A percentile compares a stretch with the other conserved stretches of the same genome.
These are phyloP conservation scores for Debaryomyces maramus DNA, from an alignment of 805 yeast species.

Conservation along the genomic window DNA sequence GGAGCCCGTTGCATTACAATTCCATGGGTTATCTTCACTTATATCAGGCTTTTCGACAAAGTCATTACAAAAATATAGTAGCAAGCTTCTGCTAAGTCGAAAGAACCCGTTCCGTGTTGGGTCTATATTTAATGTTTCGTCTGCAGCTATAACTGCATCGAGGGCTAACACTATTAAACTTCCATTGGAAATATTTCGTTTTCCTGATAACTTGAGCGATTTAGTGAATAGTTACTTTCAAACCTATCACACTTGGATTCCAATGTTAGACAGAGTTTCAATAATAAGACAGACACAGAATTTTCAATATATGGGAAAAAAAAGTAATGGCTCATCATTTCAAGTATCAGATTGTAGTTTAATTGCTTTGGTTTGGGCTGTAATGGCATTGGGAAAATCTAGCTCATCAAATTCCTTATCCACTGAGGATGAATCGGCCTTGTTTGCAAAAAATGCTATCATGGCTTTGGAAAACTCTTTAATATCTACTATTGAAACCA, in stretches of 20 bases:
- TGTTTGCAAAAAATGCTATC: conserved; percentile 19
- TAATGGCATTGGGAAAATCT: conserved; percentile 17
- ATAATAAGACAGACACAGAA: conserved; percentile 16
- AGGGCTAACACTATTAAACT: conserved; percentile 11
- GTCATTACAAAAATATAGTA: conserved; percentile 18
- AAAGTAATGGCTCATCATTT: neutral
- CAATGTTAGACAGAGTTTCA: conserved; percentile 20
- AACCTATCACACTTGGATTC: conserved; percentile 21
- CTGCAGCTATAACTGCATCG: conserved; percentile 11
- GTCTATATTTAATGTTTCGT: conserved; percentile 21
- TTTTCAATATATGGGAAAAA: neutral
- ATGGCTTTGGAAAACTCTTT: conserved; percentile 22
- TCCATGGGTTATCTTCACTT: conserved; percentile 19
- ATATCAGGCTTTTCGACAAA: conserved; percentile 21
- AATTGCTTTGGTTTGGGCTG: conserved; percentile 22
- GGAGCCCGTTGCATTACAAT: conserved; percentile 21
- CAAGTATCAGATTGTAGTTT: conserved; percentile 14
- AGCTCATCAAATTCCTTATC: conserved; percentile 5
- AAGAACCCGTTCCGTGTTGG: conserved; percentile 26
- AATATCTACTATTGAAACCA: conserved; percentile 22
- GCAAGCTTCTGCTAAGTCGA: conserved; percentile 6
- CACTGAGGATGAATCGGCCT: conserved; percentile 5
- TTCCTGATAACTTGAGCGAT: conserved; percentile 14
- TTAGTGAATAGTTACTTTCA: conserved; percentile 19
- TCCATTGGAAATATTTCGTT: conserved; percentile 19